phyloP scores from a whole-genome alignment of 2,329 filamentous ascomycete genomes.

The Alternaria novae-zelandiae region DNA sequence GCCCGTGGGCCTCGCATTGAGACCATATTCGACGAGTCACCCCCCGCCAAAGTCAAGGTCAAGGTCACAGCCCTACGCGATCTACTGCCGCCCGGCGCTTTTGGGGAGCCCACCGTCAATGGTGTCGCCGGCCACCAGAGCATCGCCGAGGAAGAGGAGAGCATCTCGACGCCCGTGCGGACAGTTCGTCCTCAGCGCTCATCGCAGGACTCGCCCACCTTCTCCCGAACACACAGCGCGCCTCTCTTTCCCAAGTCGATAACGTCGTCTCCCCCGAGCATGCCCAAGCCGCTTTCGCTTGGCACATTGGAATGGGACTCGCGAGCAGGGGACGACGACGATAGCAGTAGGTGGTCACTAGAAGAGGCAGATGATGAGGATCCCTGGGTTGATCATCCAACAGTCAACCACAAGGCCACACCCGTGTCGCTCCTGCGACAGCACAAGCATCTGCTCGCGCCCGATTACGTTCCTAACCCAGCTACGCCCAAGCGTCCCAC shows the following conservation, averaged over 20 bases:
- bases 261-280: conserved; percentile 54
- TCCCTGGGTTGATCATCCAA: conserved; percentile 49
- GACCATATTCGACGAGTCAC: conserved; percentile 82
- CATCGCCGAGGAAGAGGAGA: conserved; percentile 59
- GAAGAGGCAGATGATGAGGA: conserved; percentile 48
- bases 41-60: conserved; percentile 54
- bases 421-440: conserved; percentile 43
- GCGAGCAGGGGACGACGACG: conserved; percentile 47
- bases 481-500: conserved; percentile 48
- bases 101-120: conserved; percentile 46
- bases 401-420: conserved; percentile 38
- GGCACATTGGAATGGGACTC: conserved; percentile 51
- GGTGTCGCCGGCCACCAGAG: conserved; percentile 49
- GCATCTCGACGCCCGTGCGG: conserved; percentile 56
- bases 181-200: conserved; percentile 49
- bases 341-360: conserved; percentile 51
- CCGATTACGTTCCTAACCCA: conserved; percentile 44
- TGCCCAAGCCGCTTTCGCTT: conserved; percentile 50
- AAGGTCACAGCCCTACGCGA: conserved; percentile 56
- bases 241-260: conserved; percentile 50
- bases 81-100: conserved; percentile 56
- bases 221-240: conserved; percentile 32
- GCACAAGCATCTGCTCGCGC: conserved; percentile 37
- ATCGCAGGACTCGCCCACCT: conserved; percentile 45
- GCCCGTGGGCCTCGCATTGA: conserved; percentile 75